Base-by-base conservation (phyloP, 352 stramenopile species). In the Aphanomyces stellatus region DNA sequence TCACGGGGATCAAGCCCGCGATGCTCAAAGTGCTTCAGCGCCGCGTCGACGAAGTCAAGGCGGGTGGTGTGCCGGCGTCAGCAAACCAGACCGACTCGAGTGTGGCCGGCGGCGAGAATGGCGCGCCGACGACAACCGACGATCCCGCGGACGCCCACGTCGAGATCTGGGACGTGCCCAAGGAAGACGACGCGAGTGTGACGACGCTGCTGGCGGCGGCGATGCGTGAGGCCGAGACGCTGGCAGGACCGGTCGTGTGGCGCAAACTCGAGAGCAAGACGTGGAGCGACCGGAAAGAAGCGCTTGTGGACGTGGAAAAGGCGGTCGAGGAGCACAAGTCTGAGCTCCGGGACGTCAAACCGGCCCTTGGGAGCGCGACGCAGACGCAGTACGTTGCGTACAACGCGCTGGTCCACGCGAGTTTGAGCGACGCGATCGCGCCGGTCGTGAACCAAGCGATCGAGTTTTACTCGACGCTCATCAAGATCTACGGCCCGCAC, bases 231-330 rank as follows among this genome's bases (percentile, higher is more conserved):
- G 85, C 85, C 0, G 73, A 86, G 25, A 70, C 46, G 2, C 64
- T 90, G 2, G 70, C 90, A 13, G 85, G 85, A 0, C 85, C 85
- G 2, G 85, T 93, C 3, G 70, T 69, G 17, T 91, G 80, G 80
- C 78, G 80, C 24, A 93, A 93, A 48, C 77, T 91, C 42, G 80
- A 87, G 37, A 90, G 82, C 65, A 91, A 91, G 66, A 88, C 79
- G 31, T 93, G 85, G 82, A 91, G 81, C 53, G 85, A 93, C 65
- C 76, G 85, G 25, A 90, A 90, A 57, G 85, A 93, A 33, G 82
- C 85, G n/a, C 71, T 93, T 3, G 71, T 88, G 4, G 82, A 88
- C 51, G 65, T 90, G 19, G 85, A 91, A 42, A 89, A 87, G 28
- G 75, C 65, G 24, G 81, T 93, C 43, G 78, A 72, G 0, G 83